Conservation (phyloP, 768 basidiomycete genomes). For the Podaxis sp. region DNA sequence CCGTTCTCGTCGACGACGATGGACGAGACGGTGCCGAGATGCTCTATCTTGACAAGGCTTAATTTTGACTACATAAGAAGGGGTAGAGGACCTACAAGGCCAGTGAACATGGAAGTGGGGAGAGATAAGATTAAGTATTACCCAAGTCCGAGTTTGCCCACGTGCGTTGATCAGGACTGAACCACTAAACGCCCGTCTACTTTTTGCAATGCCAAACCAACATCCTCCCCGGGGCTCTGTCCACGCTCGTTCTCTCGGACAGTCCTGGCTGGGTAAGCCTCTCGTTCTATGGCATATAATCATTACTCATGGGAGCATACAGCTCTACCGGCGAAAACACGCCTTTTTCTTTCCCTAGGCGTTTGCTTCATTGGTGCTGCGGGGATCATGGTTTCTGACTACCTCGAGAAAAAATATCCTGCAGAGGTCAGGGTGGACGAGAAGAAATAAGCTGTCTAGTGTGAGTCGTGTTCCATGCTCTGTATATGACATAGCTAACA, state of each 20-base stretch:
- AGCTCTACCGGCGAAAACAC: constrained; percentile 57
- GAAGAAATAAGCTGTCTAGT: not conserved
- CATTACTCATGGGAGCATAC: constrained; percentile 14
- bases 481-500: not conserved
- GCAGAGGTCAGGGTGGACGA: constrained; percentile 8
- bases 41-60: constrained; percentile 70
- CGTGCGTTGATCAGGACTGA: not conserved
- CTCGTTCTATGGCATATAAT: constrained; percentile 2
- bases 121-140: constrained; percentile 1
- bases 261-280: constrained; percentile 38
- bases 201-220: not conserved
- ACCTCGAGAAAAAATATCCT: constrained; percentile 45
- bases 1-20: constrained; percentile 70
- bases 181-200: not conserved
- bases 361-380: constrained; percentile 45
- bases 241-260: constrained; percentile 28
- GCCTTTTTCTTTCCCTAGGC: constrained; percentile 49
- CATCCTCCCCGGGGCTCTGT: not conserved
- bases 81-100: constrained; percentile 52
- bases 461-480: not conserved
- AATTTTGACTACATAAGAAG: constrained; percentile 12
- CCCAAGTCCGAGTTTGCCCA: constrained; percentile 1
- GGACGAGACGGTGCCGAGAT: constrained; percentile 71
- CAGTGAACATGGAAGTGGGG: constrained; percentile 64
- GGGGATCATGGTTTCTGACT: constrained; percentile 51